Percentiles rank a stretch among this genome's conserved stretches.
phyloP scores from a whole-genome alignment of 2,329 filamentous ascomycete genomes.

The Xylariaceae sp. region DNA sequence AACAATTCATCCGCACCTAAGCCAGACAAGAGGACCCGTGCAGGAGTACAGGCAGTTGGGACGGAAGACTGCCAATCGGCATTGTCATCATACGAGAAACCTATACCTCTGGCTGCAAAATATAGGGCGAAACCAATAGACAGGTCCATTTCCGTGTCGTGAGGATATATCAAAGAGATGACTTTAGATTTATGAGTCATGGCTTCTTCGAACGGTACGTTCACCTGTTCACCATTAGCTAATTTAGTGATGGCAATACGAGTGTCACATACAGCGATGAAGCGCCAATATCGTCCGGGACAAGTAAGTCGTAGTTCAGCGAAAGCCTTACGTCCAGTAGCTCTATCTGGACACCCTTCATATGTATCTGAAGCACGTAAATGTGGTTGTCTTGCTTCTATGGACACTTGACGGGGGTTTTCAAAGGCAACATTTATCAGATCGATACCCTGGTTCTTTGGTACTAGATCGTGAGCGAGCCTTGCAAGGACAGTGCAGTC shows the following conservation, averaged over 20 bases:
- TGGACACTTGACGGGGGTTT: conserved; percentile 72
- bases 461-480: conserved; percentile 73
- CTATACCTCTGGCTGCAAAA: conserved; percentile 79
- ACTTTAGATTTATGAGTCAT: conserved; percentile 66
- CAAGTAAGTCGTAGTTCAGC: conserved; percentile 71
- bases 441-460: conserved; percentile 68
- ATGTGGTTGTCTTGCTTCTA: conserved; percentile 40
- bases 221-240: conserved; percentile 48
- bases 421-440: conserved; percentile 96
- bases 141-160: conserved; percentile 98
- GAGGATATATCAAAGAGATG: conserved; percentile 78
- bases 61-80: conserved; percentile 24
- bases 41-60: conserved; percentile 52
- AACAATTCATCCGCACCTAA: conserved; percentile 96
- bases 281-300: conserved; percentile 72
- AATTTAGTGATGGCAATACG: background rate
- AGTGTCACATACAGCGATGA: conserved; percentile 60
- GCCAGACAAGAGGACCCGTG: conserved; percentile 84
- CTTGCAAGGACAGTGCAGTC: conserved; percentile 89
- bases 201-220: conserved; percentile 78
- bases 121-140: conserved; percentile 94
- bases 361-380: conserved; percentile 48
- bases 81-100: conserved; percentile 39
- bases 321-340: conserved; percentile 79
- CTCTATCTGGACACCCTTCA: conserved; percentile 84